Conservation (phyloP, 2,329 filamentous ascomycete species). For the Verticillium nonalfalfae region DNA sequence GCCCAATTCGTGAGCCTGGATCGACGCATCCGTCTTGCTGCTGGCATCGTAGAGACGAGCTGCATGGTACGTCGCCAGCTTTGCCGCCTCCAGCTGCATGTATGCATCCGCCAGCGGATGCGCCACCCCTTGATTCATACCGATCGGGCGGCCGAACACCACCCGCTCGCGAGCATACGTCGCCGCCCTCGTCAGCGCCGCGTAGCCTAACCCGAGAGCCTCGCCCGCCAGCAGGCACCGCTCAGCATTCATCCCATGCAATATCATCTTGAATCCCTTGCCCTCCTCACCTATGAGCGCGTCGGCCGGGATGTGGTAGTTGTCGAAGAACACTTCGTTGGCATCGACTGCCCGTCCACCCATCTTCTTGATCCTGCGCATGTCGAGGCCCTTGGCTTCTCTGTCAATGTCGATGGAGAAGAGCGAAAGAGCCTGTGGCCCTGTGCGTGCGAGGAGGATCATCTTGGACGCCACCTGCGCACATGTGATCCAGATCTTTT, state of each 20-base stretch:
- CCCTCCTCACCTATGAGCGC: slow-evolving; percentile 66
- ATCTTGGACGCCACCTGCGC: slow-evolving; percentile 79
- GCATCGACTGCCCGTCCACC: slow-evolving; percentile 76
- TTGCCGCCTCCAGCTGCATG: slow-evolving; percentile 59
- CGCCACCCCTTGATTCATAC: slow-evolving; percentile 59
- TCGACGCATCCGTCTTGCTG: slow-evolving; percentile 39
- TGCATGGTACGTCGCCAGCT: slow-evolving; percentile 60
- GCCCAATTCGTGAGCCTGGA: slow-evolving; percentile 51
- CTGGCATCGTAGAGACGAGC: slow-evolving; percentile 54
- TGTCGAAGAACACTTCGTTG: slow-evolving; percentile 84
- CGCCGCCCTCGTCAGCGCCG: slow-evolving; percentile 55
- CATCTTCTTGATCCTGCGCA: slow-evolving; percentile 78
- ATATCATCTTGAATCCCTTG: slow-evolving; percentile 71
- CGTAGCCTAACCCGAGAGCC: slow-evolving; percentile 74
- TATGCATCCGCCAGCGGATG: slow-evolving; percentile 61
- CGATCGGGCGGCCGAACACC: slow-evolving; percentile 60
- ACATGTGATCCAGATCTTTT: slow-evolving; percentile 88
- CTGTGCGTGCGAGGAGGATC: slow-evolving; percentile 75
- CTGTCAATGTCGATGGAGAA: slow-evolving; percentile 76
- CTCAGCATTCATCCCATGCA: slow-evolving; percentile 77
- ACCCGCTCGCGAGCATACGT: slow-evolving; percentile 61
- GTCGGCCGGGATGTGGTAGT: slow-evolving; percentile 59
- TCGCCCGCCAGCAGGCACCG: slow-evolving; percentile 71
- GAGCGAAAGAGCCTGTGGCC: slow-evolving; percentile 66
- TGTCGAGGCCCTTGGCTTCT: slow-evolving; percentile 49